A percentile compares a stretch with the other conserved stretches of the same genome.
These are phyloP conservation scores for Lasiodiplodia citricola DNA, from an alignment of 2,329 filamentous ascomycete species.

Conservation along the genomic window DNA sequence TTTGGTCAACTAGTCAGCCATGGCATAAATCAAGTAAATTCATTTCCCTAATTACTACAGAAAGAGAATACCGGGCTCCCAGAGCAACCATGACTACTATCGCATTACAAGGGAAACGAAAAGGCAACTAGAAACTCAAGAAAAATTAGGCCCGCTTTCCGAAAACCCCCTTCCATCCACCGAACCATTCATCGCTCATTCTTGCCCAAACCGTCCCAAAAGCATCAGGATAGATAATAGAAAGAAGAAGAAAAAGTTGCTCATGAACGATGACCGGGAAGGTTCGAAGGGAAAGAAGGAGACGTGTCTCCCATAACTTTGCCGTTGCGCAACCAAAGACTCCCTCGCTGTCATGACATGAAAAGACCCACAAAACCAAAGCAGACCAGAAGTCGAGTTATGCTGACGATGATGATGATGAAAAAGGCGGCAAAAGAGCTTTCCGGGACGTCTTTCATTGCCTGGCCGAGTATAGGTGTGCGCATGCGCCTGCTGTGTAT, in stretches of 20 bases:
- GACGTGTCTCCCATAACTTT: background rate
- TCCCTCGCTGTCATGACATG: constrained; percentile 14
- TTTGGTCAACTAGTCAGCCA: background rate
- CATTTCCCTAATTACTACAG: constrained; percentile 7
- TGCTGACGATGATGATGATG: background rate
- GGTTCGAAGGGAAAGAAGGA: background rate
- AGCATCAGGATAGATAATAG: background rate
- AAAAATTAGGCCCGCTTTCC: background rate
- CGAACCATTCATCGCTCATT: background rate
- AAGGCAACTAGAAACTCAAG: background rate
- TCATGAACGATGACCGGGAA: background rate
- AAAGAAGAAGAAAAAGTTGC: background rate
- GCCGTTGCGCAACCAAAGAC: constrained; percentile 13
- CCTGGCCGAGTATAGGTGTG: constrained; percentile 16
- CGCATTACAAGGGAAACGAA: background rate
- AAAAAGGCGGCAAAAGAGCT: constrained; percentile 13
- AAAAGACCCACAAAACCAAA: constrained; percentile 17
- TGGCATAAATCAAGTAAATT: background rate
- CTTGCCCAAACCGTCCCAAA: background rate
- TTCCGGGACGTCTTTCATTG: constrained; percentile 15
- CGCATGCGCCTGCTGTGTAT: constrained; percentile 18
- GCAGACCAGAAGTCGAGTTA: constrained; percentile 3
- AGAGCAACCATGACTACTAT: background rate
- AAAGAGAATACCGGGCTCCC: constrained; percentile 2
- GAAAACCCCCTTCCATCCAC: constrained; percentile 3